phyloP scores from a whole-genome alignment of 208 protist species.

The Tritrichomonas foetus region DNA sequence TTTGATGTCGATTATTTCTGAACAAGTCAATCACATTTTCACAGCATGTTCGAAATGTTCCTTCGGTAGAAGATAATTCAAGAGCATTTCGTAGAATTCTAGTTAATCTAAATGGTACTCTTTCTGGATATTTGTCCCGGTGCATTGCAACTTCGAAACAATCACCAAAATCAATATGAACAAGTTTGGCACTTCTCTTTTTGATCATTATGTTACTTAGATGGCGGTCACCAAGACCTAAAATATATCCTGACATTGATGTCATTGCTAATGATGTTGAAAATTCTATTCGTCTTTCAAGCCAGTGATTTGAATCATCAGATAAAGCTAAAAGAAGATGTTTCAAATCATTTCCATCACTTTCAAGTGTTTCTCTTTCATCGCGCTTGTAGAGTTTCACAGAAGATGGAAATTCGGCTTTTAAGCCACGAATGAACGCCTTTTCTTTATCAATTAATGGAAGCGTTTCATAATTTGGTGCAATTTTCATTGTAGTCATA shows the following conservation, averaged over 20 bases:
- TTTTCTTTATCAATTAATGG: background rate
- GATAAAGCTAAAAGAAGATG: background rate
- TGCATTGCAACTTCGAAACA: slow-evolving; percentile 25
- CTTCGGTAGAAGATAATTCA: slow-evolving; percentile 9
- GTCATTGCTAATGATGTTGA: slow-evolving; percentile 76
- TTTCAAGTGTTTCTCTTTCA: no score
- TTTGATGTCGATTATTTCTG: background rate
- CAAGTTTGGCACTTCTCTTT: slow-evolving; percentile 25
- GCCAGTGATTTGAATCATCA: slow-evolving; percentile 16
- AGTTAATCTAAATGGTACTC: slow-evolving; percentile 20
- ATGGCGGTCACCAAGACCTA: slow-evolving; percentile 78
- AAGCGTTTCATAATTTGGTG: background rate
- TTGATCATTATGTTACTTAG: slow-evolving; percentile 88
- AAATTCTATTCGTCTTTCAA: background rate
- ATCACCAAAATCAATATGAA: slow-evolving; percentile 42
- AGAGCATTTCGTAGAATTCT: background rate
- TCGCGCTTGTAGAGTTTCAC: no score
- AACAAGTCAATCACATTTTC: background rate
- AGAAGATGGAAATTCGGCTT: background rate
- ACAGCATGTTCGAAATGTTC: background rate
- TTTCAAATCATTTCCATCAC: background rate
- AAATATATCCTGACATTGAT: slow-evolving; percentile 86
- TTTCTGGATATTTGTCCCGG: background rate
- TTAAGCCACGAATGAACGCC: background rate
- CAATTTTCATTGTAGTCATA: background rate